Evolutionary conservation across 2,329 filamentous ascomycete species (phyloP).

Genomic region (Cladosporium sp.): DNA sequence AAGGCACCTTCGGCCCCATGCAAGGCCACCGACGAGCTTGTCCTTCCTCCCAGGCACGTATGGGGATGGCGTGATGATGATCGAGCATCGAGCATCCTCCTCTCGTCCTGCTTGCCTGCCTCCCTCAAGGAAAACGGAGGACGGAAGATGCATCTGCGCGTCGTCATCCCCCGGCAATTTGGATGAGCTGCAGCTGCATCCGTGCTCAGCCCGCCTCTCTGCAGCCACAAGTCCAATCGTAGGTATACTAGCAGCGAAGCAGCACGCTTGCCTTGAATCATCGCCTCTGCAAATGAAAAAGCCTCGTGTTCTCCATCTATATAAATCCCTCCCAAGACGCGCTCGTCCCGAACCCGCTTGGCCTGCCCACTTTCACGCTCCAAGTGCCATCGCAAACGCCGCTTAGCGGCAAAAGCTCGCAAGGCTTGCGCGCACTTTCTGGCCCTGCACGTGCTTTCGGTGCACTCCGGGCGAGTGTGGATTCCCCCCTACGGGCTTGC

Average conservation of each 20-base stretch:
- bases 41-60: neutral
- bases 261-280: neutral
- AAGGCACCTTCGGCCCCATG: no score
- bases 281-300: no score
- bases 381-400: neutral
- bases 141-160: neutral
- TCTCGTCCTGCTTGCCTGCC: neutral
- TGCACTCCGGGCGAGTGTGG: neutral
- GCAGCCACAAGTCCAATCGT: neutral
- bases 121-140: neutral
- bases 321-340: no score
- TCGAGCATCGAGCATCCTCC: neutral
- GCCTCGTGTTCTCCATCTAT: no score
- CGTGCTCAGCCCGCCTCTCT: neutral
- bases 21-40: constrained; percentile 4
- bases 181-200: constrained; percentile 7
- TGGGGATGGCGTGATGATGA: neutral
- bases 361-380: neutral
- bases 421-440: neutral
- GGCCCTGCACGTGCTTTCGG: neutral
- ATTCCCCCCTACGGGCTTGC: neutral
- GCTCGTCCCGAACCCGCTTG: no score
- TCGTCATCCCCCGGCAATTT: constrained; percentile 6
- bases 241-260: neutral
- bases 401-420: neutral